Conservation (phyloP, 2,329 filamentous ascomycete species). For the Fusarium goolgardi region DNA sequence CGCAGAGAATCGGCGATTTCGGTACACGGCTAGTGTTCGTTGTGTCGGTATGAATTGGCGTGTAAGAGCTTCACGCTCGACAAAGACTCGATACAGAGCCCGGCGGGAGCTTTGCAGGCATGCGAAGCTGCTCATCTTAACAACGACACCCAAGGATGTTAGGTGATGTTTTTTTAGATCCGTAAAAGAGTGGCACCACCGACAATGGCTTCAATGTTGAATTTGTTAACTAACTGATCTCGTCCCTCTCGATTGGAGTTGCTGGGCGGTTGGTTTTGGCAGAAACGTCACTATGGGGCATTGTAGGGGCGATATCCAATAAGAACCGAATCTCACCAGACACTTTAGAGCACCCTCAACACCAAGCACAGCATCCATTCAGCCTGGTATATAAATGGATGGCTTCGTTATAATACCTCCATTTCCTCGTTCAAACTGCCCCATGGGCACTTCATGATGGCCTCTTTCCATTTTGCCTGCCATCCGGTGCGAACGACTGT, state of each 20-base stretch:
- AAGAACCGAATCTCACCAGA: slow-evolving; percentile 6
- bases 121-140: slow-evolving; percentile 53
- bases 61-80: slow-evolving; percentile 49
- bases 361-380: slow-evolving; percentile 2
- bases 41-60: slow-evolving; percentile 36
- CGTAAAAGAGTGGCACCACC: slow-evolving; percentile 12
- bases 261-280: slow-evolving; percentile 41
- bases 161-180: not conserved
- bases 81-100: slow-evolving; percentile 61
- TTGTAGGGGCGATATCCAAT: slow-evolving; percentile 30
- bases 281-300: slow-evolving; percentile 43
- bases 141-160: not conserved
- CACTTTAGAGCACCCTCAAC: slow-evolving; percentile 17
- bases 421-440: not conserved
- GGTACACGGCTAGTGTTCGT: slow-evolving; percentile 16
- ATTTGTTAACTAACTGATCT: slow-evolving; percentile 26
- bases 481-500: slow-evolving; percentile 54
- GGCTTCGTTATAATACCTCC: slow-evolving; percentile 7
- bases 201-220: slow-evolving; percentile 30
- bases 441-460: slow-evolving; percentile 32
- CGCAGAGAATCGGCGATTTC: slow-evolving; percentile 33
- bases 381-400: slow-evolving; percentile 18
- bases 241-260: slow-evolving; percentile 16
- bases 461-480: slow-evolving; percentile 52
- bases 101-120: slow-evolving; percentile 59